Conservation (phyloP, 139 green algal genomes). For the Gonium pectorale region DNA sequence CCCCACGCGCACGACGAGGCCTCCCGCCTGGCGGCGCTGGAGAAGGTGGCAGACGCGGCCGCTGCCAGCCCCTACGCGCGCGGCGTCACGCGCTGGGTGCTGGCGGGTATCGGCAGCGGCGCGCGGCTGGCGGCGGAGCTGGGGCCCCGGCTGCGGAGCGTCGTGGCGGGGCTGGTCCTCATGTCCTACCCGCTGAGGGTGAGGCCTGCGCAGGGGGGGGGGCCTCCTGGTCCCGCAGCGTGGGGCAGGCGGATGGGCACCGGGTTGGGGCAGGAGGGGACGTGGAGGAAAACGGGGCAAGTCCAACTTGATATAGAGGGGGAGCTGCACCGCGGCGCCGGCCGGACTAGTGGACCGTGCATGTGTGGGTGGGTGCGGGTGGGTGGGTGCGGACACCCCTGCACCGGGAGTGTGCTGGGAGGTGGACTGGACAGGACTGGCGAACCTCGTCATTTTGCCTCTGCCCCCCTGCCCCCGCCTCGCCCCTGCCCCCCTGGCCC, state of each 20-base stretch:
- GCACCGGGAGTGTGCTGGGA: too few relatives aligned
- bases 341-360: too few relatives aligned
- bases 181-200: conserved; percentile 77
- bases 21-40: conserved; percentile 54
- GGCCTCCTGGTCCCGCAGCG: too few relatives aligned
- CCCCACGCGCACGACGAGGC: neutral
- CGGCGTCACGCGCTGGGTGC: conserved; percentile 69
- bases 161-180: conserved; percentile 63
- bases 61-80: conserved; percentile 72
- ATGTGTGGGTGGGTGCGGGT: neutral
- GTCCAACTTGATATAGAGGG: neutral
- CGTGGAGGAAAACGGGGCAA: neutral
- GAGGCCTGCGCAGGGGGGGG: neutral
- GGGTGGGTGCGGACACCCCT: neutral
- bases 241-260: too few relatives aligned
- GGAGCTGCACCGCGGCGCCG: too few relatives aligned
- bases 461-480: too few relatives aligned
- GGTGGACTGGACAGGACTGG: too few relatives aligned
- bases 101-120: conserved; percentile 67
- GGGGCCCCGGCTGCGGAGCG: conserved; percentile 43
- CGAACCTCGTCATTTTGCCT: too few relatives aligned
- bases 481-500: too few relatives aligned
- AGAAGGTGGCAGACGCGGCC: conserved; percentile 66
- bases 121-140: conserved; percentile 72
- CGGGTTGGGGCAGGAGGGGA: too few relatives aligned